Base-by-base conservation (phyloP, 805 yeast species). In the Ogataea zsoltii region DNA sequence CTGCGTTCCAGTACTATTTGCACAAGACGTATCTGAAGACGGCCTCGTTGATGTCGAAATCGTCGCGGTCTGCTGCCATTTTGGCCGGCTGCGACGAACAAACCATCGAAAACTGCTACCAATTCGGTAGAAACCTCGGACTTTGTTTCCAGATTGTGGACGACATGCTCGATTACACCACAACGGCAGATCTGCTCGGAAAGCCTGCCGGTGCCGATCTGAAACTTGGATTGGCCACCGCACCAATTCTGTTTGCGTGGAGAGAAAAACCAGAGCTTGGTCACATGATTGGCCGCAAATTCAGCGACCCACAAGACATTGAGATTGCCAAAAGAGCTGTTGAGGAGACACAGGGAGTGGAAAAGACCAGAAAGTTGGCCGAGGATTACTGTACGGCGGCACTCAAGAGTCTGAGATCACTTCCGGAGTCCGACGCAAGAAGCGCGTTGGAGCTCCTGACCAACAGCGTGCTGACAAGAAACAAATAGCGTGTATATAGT, bases 191-290 rank as follows among this genome's bases (percentile, higher is more conserved):
- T 33, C 81, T 87, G 41, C 70, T 94, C 46, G 99, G 99, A 30
- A 94, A 94, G 66, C 98, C 99, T 2, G 84, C 96, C 7, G 96
- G 94, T 56, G 97, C 97, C 3, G 99, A 94, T 68, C 75, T 94
- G 56, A 82, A 91, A 64, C 73, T 94, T 35, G 99, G 99, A 0
- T 76, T 94, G 56, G 98, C 98, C 1, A 94, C 99, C 0, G 98
- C 97, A 0, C 99, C 99, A 1, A 90, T 92, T 2, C 70, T 94
- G 44, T 94, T 77, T 67, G 98, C 99, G 1, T 94, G 99, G 99
- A 82, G 79, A 58, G 80, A 85, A 58, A 82, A 80, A 57, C 96
- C 96, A 0, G 85, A 83, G 46, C 73, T 94, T 38, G 98, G 97
- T 2, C 82, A 80, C 30, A 67, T 92, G 58, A 90, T 94, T 56